phyloP scores from a whole-genome alignment of 768 basidiomycete genomes.

The Auricularia cornea region DNA sequence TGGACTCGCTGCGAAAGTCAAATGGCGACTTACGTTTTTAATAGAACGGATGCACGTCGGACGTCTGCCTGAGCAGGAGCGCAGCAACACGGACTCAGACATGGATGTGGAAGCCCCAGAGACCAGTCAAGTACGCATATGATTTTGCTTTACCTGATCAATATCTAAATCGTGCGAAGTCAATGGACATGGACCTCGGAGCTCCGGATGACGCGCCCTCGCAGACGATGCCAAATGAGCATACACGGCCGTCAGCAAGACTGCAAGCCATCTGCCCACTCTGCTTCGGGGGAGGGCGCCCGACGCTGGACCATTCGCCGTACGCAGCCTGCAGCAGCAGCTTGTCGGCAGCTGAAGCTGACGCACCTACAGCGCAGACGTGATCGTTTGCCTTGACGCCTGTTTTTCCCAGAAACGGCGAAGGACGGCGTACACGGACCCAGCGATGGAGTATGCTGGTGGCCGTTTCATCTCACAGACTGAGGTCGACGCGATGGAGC shows the following conservation, averaged over 20 bases:
- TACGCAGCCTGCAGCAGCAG: not conserved
- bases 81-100: too few relatives aligned
- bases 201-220: too few relatives aligned
- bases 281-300: slow-evolving; percentile 1
- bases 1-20: too few relatives aligned
- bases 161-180: too few relatives aligned
- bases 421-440: not conserved
- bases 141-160: too few relatives aligned
- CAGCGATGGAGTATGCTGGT: not conserved
- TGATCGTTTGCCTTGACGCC: slow-evolving; percentile 4
- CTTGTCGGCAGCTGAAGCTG: not conserved
- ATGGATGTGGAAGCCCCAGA: too few relatives aligned
- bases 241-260: not conserved
- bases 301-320: not conserved
- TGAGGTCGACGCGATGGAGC: not conserved
- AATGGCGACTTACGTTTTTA: too few relatives aligned
- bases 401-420: slow-evolving; percentile 3
- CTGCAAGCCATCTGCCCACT: not conserved
- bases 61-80: too few relatives aligned
- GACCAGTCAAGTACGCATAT: too few relatives aligned
- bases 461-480: not conserved
- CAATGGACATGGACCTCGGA: too few relatives aligned
- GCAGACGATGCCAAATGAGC: too few relatives aligned
- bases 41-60: too few relatives aligned
- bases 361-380: not conserved